Evolutionary conservation across 805 yeast genomes (phyloP), one percentile per base, ranked within the genome.

Genomic region (Ogataea pignaliae): DNA sequence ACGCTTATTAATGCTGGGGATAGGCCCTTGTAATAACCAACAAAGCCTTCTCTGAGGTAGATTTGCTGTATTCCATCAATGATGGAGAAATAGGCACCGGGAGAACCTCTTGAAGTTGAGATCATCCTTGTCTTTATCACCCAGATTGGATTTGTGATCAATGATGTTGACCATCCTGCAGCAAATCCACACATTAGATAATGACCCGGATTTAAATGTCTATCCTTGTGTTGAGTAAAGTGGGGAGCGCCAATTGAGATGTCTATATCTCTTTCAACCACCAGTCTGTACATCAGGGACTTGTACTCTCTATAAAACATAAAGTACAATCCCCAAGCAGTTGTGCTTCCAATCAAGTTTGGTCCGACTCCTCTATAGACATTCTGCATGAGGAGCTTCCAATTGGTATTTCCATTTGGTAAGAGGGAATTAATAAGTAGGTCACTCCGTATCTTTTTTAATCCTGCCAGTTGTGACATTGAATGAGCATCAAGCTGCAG

Each of bases 121-220:
- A 90, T 72, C 52, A 91, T 83, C 48, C 98, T 72, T 0, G 99
- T 93, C 63, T 93, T 93, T 15, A 93, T 62, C 1, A 93, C 96
- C 99, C 99, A 91, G 10, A 91, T 76, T 1, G 99, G 99, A 59
- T 89, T 93, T 1, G 99, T 90, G 13, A 86, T 35, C 0, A 88
- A 43, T 1, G 95, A 76, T 0, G 97, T 88, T 5, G 81, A 56
- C 34, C 81, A 57, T 0, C 99, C 99, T 0, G 97, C 89, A 2
- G 72, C 50, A 39, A 80, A 73, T 2, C 89, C 85, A 39, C 83
- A 66, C 3, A 66, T 42, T 28, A 83, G 54, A 61, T 79, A 79
- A 47, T 73, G 70, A 43, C 65, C 60, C 8, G 80, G 65, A 17
- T 64, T 61, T 37, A 76, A 60, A 9, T 57, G 50, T 4, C 60